Base-by-base conservation (phyloP, 306 rosid species). In the Quercus ilex region DNA sequence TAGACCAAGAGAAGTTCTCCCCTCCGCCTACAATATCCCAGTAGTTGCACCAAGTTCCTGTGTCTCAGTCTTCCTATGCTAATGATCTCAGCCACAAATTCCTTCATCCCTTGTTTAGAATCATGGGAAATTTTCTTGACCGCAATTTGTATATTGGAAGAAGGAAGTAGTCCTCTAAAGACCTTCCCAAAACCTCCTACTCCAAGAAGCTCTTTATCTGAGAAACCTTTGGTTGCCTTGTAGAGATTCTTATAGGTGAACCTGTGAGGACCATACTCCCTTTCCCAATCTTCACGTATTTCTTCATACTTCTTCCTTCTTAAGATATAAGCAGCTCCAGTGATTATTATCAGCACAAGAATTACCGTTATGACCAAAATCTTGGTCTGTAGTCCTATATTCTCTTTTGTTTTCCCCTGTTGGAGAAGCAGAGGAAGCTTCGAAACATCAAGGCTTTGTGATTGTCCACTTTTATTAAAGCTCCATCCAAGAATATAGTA, bases 131-230 rank as follows among this genome's bases (percentile, higher is more conserved):
- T 83, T 65, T 69, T 85, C 76, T 92, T 90, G 53, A 92, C 97
- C 0, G 93, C 96, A 18, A 92, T 85, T 52, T 89, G 88, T 7
- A 56, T 59, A 20, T 88, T 86, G 12, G 91, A 85, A 51, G 60
- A 53, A 23, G 83, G 90, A 74, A 92, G 72, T 26, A 21, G 79
- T 17, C 97, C 97, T 86, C 73, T 87, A 78, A 86, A 90, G 41
- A 92, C 97, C 35, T 87, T 67, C 0, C 97, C 97, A 75, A 92
- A 90, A 51, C 97, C 97, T 6, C 97, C 97, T 20, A 57, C 63
- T 0, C 97, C 97, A 62, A 92, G 68, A 8, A 90, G 72, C 75
- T 88, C 85, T 2, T 41, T 82, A 21, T 92, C 88, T 56, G 26
- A 81, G 57, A 92, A 92, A 35, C 96, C 93, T 56, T 88, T 88